phyloP scores from a whole-genome alignment of 2,329 filamentous ascomycete genomes.

The Pseudogymnoascus sp. region DNA sequence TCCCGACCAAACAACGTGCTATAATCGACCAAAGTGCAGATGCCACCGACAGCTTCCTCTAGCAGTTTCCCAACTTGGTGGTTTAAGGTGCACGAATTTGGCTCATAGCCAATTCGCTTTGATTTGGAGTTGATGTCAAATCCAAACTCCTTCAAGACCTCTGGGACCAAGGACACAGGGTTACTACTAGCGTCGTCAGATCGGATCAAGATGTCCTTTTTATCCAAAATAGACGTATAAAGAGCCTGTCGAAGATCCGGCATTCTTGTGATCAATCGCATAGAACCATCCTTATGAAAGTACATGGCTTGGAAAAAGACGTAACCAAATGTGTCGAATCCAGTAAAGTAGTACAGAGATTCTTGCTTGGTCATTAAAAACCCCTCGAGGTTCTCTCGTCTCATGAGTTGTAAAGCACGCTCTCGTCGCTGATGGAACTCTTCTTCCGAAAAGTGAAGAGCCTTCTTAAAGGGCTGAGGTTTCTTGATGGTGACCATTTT shows the following conservation, averaged over 20 bases:
- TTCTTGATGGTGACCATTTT: slow-evolving; percentile 14
- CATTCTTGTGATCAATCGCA: slow-evolving; percentile 26
- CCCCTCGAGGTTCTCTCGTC: slow-evolving; percentile 27
- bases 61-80: slow-evolving; percentile 28
- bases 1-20: slow-evolving; percentile 26
- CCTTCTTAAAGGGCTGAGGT: slow-evolving; percentile 25
- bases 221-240: slow-evolving; percentile 23
- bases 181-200: slow-evolving; percentile 26
- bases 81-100: slow-evolving; percentile 31
- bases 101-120: slow-evolving; percentile 26
- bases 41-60: slow-evolving; percentile 26
- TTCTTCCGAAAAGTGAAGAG: slow-evolving; percentile 23
- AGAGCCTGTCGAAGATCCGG: slow-evolving; percentile 28
- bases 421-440: slow-evolving; percentile 22
- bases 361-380: slow-evolving; percentile 30
- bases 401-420: slow-evolving; percentile 23
- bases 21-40: slow-evolving; percentile 25
- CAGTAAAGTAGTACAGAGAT: slow-evolving; percentile 26
- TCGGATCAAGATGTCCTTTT: slow-evolving; percentile 15
- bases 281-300: slow-evolving; percentile 28
- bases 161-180: slow-evolving; percentile 26
- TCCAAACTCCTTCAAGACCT: slow-evolving; percentile 24
- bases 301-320: slow-evolving; percentile 32
- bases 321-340: slow-evolving; percentile 29
- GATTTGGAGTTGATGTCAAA: slow-evolving; percentile 20